Base-by-base conservation (phyloP, 2,329 filamentous ascomycete species). In the Alternaria angustiovoidea region DNA sequence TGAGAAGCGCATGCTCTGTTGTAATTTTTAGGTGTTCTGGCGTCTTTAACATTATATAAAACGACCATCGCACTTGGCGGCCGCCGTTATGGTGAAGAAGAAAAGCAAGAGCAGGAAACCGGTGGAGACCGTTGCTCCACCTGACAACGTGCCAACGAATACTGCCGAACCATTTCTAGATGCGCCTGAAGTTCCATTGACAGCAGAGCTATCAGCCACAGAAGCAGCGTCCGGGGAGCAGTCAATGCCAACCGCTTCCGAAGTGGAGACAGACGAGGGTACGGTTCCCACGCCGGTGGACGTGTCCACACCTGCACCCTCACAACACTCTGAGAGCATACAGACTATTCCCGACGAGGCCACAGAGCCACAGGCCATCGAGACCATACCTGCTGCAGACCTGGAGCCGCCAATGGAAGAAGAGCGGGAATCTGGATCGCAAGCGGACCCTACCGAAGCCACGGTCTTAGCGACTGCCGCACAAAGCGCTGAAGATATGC, bases 71-170 rank as follows among this genome's bases (percentile, higher is more conserved):
- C 64, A 20, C 36, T 26, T 49, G 47, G 58, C 62, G 46, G 51
- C 52, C 42, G 63, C 53, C 43, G 63, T 59, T 64, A 77, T 75
- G 73, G 70, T 64, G 60, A 77, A 76, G 64, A 75, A 73, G 64
- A 77, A 75, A 60, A 66, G 54, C 57, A 74, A 74, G 62, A 70
- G 63, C 28, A 70, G 72, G 61, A 75, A 77, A 62, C 67, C 68
- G 59, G 65, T 63, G 42, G 75, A 76, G 39, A 57, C 60, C 61
- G 54, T 63, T 24, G 67, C 74, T 57, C 70, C 72, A 65, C 70
- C 73, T 59, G 66, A 62, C 43, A 75, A 63, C 52, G 71, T 59
- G 51, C 59, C 68, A 53, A 46, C 57, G 32, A 51, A 63, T 20
- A 49, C 66, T 22, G 72, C 71, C 52, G 74, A 75, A 51, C 56